Evolutionary conservation across 768 basidiomycete genomes (phyloP).

Genomic region (Leccinum subgranulosum): DNA sequence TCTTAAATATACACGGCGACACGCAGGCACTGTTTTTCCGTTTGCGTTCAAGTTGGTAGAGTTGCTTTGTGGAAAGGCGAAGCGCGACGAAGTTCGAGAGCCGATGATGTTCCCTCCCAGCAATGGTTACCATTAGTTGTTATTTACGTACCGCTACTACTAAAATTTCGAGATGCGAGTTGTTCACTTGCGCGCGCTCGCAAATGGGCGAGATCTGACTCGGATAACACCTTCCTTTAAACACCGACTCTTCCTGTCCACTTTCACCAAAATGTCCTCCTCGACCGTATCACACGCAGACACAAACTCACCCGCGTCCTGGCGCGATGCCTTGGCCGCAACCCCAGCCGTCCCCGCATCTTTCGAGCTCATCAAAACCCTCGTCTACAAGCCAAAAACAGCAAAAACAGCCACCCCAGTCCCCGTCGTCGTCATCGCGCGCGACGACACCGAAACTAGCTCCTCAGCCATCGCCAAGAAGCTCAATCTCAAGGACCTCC

Average conservation of each 20-base stretch:
- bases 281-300: slow-evolving; percentile 51
- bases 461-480: slow-evolving; percentile 75
- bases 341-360: slow-evolving; percentile 47
- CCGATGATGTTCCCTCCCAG: slow-evolving; percentile 72
- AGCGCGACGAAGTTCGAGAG: slow-evolving; percentile 54
- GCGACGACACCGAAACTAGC: slow-evolving; percentile 81
- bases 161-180: slow-evolving; percentile 25
- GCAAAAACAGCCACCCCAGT: slow-evolving; percentile 84
- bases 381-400: slow-evolving; percentile 95
- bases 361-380: slow-evolving; percentile 79
- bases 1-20: background rate
- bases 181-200: slow-evolving; percentile 16
- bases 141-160: slow-evolving; percentile 11
- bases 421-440: slow-evolving; percentile 84
- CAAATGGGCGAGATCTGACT: slow-evolving; percentile 16
- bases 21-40: slow-evolving; percentile 66
- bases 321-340: slow-evolving; percentile 69
- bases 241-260: slow-evolving; percentile 6
- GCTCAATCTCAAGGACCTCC: slow-evolving; percentile 81
- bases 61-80: slow-evolving; percentile 59
- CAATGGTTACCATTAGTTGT: slow-evolving; percentile 1
- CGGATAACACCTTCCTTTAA: slow-evolving; percentile 16
- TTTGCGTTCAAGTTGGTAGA: slow-evolving; percentile 79
- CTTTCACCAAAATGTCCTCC: slow-evolving; percentile 34
- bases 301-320: slow-evolving; percentile 67